Conservation (phyloP, 2,329 filamentous ascomycete genomes). For the Parascedosporium putredinis region DNA sequence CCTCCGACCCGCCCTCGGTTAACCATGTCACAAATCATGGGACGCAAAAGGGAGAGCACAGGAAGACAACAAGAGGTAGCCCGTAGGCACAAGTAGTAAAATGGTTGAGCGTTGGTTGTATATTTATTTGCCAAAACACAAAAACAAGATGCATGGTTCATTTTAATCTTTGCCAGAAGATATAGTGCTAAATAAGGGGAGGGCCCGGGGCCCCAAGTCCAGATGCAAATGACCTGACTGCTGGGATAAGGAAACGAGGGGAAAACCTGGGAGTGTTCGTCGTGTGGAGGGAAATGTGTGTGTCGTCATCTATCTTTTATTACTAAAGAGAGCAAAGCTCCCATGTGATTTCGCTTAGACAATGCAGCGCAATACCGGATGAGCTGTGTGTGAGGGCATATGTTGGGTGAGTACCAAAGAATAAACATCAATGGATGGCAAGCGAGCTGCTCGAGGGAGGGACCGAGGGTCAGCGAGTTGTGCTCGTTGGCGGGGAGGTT, state of each 20-base stretch:
- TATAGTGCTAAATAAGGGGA: neutral
- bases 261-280: neutral
- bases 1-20: neutral
- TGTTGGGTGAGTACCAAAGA: too few relatives aligned
- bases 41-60: neutral
- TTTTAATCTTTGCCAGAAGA: neutral
- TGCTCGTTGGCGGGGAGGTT: too few relatives aligned
- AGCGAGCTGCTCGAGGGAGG: neutral
- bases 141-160: neutral
- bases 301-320: slow-evolving; percentile 4
- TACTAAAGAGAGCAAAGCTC: neutral
- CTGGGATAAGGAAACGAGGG: neutral
- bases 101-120: too few relatives aligned
- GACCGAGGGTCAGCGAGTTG: too few relatives aligned
- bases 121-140: too few relatives aligned
- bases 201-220: neutral
- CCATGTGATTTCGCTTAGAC: slow-evolving; percentile 3
- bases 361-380: neutral
- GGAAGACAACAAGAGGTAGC: neutral
- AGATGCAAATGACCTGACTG: neutral
- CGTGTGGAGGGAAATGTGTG: neutral
- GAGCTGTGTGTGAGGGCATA: neutral
- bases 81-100: too few relatives aligned
- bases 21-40: neutral
- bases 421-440: too few relatives aligned